Evolutionary conservation across 2,329 filamentous ascomycete species (phyloP).

Genomic region (Botrytis fragariae): DNA sequence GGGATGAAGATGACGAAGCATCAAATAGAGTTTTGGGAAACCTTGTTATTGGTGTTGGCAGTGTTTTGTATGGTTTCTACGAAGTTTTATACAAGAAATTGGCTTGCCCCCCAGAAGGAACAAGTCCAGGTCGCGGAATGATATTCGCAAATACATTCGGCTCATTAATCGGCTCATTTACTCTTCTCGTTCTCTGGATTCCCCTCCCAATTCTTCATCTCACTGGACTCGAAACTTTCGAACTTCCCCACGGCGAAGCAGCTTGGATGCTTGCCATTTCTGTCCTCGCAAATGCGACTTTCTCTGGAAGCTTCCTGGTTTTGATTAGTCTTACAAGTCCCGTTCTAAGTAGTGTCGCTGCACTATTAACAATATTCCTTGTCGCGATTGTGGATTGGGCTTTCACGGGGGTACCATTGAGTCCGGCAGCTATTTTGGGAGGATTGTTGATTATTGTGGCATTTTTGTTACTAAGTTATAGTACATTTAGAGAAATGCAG

Average conservation of each 20-base stretch:
- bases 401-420: slow-evolving; percentile 73
- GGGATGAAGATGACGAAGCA: slow-evolving; percentile 48
- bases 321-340: slow-evolving; percentile 91
- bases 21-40: slow-evolving; percentile 78
- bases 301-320: slow-evolving; percentile 89
- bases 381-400: slow-evolving; percentile 91
- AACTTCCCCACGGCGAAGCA: slow-evolving; percentile 72
- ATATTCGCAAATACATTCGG: slow-evolving; percentile 94
- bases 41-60: slow-evolving; percentile 85
- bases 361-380: slow-evolving; percentile 92
- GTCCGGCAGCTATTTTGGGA: slow-evolving; percentile 72
- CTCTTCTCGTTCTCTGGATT: slow-evolving; percentile 84
- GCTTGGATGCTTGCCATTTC: slow-evolving; percentile 78
- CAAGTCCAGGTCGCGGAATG: slow-evolving; percentile 80
- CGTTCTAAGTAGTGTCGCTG: slow-evolving; percentile 87
- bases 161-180: slow-evolving; percentile 82
- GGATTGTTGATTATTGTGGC: slow-evolving; percentile 84
- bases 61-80: slow-evolving; percentile 92
- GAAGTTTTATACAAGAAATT: slow-evolving; percentile 94
- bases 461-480: slow-evolving; percentile 84
- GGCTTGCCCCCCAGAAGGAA: slow-evolving; percentile 90
- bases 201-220: slow-evolving; percentile 82
- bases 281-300: slow-evolving; percentile 83
- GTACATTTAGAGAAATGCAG: slow-evolving; percentile 89
- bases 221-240: slow-evolving; percentile 77